Base-by-base conservation (phyloP, 2,329 filamentous ascomycete genomes). In the Samsoniella hepiali region DNA sequence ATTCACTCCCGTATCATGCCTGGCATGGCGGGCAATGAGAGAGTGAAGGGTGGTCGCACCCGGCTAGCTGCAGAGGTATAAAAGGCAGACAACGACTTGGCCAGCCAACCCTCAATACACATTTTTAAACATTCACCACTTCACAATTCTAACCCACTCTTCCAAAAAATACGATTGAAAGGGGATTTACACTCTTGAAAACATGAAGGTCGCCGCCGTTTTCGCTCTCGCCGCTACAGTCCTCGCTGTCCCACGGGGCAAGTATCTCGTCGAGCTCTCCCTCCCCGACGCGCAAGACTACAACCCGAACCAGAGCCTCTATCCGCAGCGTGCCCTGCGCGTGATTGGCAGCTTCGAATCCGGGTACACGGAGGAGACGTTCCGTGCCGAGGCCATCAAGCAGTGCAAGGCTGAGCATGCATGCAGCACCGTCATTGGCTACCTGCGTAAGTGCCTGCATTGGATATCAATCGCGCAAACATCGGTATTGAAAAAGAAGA, bases 371-470 rank as follows among this genome's bases (percentile, higher is more conserved):
- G 58, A 62, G n/a, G 50, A 54, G 50, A 49, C 49, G 29, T 62
- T 62, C n/a, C 58, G 58, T 1, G n/a, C n/a, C 29, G 58, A 62
- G 38, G 58, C 58, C 31, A 22, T 47, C 38, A 51, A 44, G 40
- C 49, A 62, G 58, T 62, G 58, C 58, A 54, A 55, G 31, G 40
- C 31, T 5, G 58, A 62, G 40, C 58, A 34, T 9, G 58, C 58
- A 7, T 62, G 58, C 58, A 62, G 58, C 49, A 62, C 58, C 17
- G 58, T 62, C 31, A 36, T 62, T 38, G 58, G 58, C 11, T 62
- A 62, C 58, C 38, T 53, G 5, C 58, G 58, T 62, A 51, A 44
- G 58, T 44, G n/a, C 42, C 17, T 17, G 8, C n/a, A n/a, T 47
- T 8, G 7, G 6, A n/a, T 17, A 27, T 50, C 3, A 8, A 50